A percentile compares a stretch with the other conserved stretches of the same genome.
Conservation (phyloP, 169 alveolate species). For the Plasmodium coatneyi region DNA sequence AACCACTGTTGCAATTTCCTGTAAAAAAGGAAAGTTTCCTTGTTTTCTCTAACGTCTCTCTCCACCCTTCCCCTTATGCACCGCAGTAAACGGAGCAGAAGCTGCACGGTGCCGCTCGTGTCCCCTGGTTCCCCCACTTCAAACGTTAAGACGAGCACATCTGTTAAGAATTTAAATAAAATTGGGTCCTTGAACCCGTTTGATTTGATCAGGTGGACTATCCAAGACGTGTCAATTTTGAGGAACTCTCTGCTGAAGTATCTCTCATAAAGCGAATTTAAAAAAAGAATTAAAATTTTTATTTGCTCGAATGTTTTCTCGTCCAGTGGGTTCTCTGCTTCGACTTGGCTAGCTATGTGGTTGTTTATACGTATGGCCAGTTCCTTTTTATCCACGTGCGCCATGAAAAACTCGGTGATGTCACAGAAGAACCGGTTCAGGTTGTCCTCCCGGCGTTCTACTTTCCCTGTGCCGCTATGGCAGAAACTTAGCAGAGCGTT, state of each 20-base stretch:
- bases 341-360: background rate
- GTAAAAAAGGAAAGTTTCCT: background rate
- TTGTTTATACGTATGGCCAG: constrained; percentile 2
- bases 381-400: background rate
- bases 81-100: background rate
- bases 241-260: background rate
- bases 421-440: constrained; percentile 3
- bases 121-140: background rate
- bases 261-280: constrained; percentile 15
- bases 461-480: background rate
- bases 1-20: background rate
- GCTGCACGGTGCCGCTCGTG: background rate
- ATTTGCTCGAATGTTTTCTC: background rate
- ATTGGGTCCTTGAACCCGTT: background rate
- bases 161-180: background rate
- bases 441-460: constrained; percentile 4
- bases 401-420: background rate
- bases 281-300: constrained; percentile 14
- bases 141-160: constrained; percentile 1
- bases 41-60: constrained; percentile 9
- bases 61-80: background rate
- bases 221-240: constrained; percentile 17
- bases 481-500: constrained; percentile 1
- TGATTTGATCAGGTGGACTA: background rate
- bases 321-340: background rate